Evolutionary conservation across 1,139 yeast genomes (phyloP).

Genomic region (Tardiomyces depauwii): DNA sequence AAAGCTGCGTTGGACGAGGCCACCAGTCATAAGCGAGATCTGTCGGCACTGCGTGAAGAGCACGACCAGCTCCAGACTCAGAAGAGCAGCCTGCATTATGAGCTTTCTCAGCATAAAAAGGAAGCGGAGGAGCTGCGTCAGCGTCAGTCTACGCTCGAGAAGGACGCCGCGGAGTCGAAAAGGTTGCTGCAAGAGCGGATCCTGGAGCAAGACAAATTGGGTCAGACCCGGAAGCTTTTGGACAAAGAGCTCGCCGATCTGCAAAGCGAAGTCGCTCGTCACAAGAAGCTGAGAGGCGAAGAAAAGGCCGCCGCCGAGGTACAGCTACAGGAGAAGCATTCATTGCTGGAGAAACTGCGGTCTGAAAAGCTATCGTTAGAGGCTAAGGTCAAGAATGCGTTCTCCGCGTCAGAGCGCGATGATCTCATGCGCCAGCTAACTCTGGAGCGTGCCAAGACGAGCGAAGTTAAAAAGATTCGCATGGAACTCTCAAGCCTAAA

Average conservation of each 20-base stretch:
- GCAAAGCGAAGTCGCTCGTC: slow-evolving; percentile 1
- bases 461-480: slow-evolving; percentile 10
- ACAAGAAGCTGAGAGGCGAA: slow-evolving; percentile 1
- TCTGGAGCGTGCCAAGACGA: slow-evolving; percentile 12
- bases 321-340: background rate
- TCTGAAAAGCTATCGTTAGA: background rate
- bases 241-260: slow-evolving; percentile 15
- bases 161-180: slow-evolving; percentile 17
- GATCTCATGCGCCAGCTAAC: slow-evolving; percentile 15
- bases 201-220: slow-evolving; percentile 15
- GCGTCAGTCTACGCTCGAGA: slow-evolving; percentile 19
- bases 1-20: slow-evolving; percentile 17
- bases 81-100: background rate
- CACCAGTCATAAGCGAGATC: slow-evolving; percentile 10
- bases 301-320: slow-evolving; percentile 13
- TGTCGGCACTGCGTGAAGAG: slow-evolving; percentile 2
- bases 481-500: slow-evolving; percentile 26
- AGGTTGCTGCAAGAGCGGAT: slow-evolving; percentile 19
- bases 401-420: slow-evolving; percentile 12
- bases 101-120: slow-evolving; percentile 12
- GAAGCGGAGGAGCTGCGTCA: slow-evolving; percentile 14
- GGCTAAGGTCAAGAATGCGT: background rate
- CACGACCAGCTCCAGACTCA: background rate
- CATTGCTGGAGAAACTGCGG: background rate
- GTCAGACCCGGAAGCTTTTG: slow-evolving; percentile 14